Conservation (phyloP, 768 basidiomycete species). For the Cystofilobasidium bisporidii region DNA sequence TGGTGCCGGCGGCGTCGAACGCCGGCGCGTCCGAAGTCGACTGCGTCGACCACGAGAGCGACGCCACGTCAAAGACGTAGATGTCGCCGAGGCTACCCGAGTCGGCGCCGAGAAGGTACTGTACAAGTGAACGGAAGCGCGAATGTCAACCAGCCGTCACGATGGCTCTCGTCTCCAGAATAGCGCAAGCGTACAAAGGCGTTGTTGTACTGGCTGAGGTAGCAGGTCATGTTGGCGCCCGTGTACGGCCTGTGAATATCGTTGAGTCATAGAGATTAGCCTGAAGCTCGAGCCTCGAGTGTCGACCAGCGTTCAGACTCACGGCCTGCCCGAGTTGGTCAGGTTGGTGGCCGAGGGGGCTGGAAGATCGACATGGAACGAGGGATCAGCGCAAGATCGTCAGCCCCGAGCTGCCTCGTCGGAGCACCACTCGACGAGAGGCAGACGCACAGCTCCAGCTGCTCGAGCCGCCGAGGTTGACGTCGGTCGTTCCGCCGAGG, state of each 20-base stretch:
- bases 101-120: constrained; percentile 20
- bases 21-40: constrained; percentile 44
- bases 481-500: constrained; percentile 77
- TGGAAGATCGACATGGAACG: constrained; percentile 28
- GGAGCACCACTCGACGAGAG: background rate
- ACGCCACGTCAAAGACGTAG: constrained; percentile 66
- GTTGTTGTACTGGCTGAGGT: constrained; percentile 53
- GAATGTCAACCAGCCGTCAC: no score
- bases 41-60: constrained; percentile 64
- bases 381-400: constrained; percentile 17
- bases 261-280: no score
- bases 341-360: constrained; percentile 56
- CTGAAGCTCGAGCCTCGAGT: no score
- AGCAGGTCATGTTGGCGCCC: constrained; percentile 41
- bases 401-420: constrained; percentile 2
- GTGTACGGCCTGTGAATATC: constrained; percentile 44
- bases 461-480: constrained; percentile 61
- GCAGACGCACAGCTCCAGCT: constrained; percentile 54
- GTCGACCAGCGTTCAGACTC: no score
- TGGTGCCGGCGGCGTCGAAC: constrained; percentile 47
- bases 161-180: no score
- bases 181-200: constrained; percentile 52
- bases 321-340: constrained; percentile 69
- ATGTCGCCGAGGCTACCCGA: constrained; percentile 41
- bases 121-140: no score